Conservation (phyloP, 495 filamentous ascomycete species). For the Aeminium ludgeri region DNA sequence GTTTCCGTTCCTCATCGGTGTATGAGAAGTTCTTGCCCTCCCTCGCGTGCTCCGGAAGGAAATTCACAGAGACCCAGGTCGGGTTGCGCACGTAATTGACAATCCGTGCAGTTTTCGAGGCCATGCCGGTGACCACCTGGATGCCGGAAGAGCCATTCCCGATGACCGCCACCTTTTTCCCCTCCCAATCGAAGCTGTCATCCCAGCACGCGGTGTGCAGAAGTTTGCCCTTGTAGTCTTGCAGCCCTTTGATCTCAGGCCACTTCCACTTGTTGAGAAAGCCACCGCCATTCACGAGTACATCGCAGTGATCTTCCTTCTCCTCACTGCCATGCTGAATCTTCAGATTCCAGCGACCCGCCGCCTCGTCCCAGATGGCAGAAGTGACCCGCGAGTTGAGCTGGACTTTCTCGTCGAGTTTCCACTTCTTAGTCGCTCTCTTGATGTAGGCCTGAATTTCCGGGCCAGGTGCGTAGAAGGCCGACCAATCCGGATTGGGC, state of each 20-base stretch:
- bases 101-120: slow-evolving; percentile 13
- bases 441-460: slow-evolving; percentile 25
- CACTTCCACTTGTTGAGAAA: slow-evolving; percentile 22
- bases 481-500: slow-evolving; percentile 22
- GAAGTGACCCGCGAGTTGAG: slow-evolving; percentile 17
- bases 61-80: slow-evolving; percentile 24
- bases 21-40: slow-evolving; percentile 14
- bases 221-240: slow-evolving; percentile 20
- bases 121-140: slow-evolving; percentile 23
- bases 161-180: slow-evolving; percentile 24
- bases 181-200: slow-evolving; percentile 20
- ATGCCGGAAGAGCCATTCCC: slow-evolving; percentile 23
- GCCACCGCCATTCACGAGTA: slow-evolving; percentile 21
- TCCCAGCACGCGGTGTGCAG: slow-evolving; percentile 26
- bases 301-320: slow-evolving; percentile 16
- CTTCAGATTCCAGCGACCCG: slow-evolving; percentile 21
- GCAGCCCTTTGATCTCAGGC: slow-evolving; percentile 21
- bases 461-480: slow-evolving; percentile 20
- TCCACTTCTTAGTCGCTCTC: slow-evolving; percentile 20
- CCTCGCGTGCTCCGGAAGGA: slow-evolving; percentile 15
- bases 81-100: slow-evolving; percentile 20
- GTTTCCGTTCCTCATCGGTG: slow-evolving; percentile 7
- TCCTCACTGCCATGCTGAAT: slow-evolving; percentile 18
- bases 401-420: slow-evolving; percentile 23
- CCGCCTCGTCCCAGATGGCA: slow-evolving; percentile 16